A percentile compares a stretch with the other conserved stretches of the same genome.
Evolutionary conservation across 345 rosid genomes (phyloP).

Genomic region (Trapa incisa): DNA sequence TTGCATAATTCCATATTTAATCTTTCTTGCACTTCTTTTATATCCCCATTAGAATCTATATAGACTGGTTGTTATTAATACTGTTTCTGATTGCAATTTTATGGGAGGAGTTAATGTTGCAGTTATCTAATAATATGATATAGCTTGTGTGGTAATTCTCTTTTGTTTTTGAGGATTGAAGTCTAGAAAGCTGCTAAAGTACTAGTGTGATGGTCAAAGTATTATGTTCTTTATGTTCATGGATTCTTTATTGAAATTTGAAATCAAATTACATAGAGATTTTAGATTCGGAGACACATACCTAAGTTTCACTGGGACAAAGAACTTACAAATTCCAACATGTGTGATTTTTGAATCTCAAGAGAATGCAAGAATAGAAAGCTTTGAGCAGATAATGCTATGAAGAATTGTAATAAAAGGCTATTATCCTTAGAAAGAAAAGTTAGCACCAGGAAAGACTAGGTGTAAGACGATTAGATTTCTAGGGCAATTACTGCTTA

Average conservation of each 20-base stretch:
- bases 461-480: too few relatives aligned
- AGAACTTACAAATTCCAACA: background rate
- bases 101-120: background rate
- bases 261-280: too few relatives aligned
- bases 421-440: background rate
- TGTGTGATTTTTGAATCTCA: background rate
- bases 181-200: background rate
- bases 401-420: background rate
- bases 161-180: background rate
- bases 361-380: background rate
- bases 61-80: too few relatives aligned
- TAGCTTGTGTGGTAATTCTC: background rate
- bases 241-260: too few relatives aligned
- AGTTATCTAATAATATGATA: background rate
- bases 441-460: background rate
- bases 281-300: background rate
- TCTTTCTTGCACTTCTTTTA: background rate
- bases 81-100: too few relatives aligned
- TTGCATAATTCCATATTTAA: background rate
- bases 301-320: background rate
- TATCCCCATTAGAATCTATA: background rate
- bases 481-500: too few relatives aligned
- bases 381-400: background rate
- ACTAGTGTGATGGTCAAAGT: background rate
- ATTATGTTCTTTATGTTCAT: too few relatives aligned